These are phyloP conservation scores for Phytophthora idaei DNA, from an alignment of 352 stramenopile species.

Conservation along the genomic window DNA sequence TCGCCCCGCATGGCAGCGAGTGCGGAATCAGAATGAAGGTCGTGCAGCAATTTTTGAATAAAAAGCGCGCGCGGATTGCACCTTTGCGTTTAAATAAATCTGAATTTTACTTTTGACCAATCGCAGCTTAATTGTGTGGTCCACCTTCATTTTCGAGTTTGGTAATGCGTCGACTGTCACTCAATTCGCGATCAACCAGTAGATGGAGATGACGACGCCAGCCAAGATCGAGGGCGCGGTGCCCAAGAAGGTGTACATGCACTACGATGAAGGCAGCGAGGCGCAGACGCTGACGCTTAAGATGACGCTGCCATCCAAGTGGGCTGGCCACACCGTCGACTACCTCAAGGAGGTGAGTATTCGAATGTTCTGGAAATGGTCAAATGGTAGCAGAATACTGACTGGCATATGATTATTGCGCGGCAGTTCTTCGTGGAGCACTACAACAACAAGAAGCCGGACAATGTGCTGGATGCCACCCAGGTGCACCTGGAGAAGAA, in stretches of 20 bases:
- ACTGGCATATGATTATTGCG: neutral
- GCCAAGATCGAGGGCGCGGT: slow-evolving; percentile 78
- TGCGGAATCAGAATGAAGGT: slow-evolving; percentile 36
- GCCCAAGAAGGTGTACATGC: slow-evolving; percentile 91
- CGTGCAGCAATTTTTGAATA: slow-evolving; percentile 11
- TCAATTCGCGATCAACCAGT: neutral
- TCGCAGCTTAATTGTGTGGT: slow-evolving; percentile 1
- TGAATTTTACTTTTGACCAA: slow-evolving; percentile 14
- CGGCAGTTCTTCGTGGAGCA: slow-evolving; percentile 90
- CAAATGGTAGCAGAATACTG: neutral
- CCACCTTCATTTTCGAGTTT: neutral
- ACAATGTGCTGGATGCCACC: slow-evolving; percentile 57
- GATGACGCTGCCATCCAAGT: slow-evolving; percentile 90
- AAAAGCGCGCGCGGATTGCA: slow-evolving; percentile 4
- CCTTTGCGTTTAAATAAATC: slow-evolving; percentile 3
- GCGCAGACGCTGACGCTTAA: slow-evolving; percentile 79
- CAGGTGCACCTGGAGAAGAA: slow-evolving; percentile 81
- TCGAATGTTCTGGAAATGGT: slow-evolving; percentile 23
- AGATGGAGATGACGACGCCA: slow-evolving; percentile 39
- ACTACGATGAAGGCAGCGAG: slow-evolving; percentile 81
- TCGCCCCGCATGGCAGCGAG: slow-evolving; percentile 12
- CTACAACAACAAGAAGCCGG: slow-evolving; percentile 90
- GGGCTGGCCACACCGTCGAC: slow-evolving; percentile 78
- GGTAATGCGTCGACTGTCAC: neutral
- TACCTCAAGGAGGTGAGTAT: slow-evolving; percentile 75